Conservation (phyloP, 108 stramenopile species). For the Pseudonitzschia multiseries region DNA sequence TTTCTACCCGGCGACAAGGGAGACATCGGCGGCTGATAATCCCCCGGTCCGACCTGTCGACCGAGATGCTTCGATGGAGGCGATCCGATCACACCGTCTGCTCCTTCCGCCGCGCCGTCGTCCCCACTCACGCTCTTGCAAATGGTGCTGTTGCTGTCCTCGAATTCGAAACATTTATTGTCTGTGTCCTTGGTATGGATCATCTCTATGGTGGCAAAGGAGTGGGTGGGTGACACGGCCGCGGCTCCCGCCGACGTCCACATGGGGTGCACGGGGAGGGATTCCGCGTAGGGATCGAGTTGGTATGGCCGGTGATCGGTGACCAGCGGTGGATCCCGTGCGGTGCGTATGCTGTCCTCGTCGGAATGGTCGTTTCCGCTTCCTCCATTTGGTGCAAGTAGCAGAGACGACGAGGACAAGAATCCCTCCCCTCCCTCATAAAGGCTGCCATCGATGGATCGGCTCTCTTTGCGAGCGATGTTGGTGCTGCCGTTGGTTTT, state of each 20-base stretch:
- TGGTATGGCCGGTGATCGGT: neutral
- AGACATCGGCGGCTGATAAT: no score
- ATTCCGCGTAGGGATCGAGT: constrained; percentile 16
- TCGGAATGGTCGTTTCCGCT: neutral
- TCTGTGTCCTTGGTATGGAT: neutral
- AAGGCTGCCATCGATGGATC: neutral
- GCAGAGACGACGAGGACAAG: neutral
- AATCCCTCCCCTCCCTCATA: neutral
- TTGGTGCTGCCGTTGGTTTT: neutral
- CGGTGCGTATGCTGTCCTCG: neutral
- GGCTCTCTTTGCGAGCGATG: neutral
- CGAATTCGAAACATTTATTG: neutral
- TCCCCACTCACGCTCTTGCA: no score
- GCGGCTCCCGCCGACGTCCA: constrained; percentile 59
- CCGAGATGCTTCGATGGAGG: no score
- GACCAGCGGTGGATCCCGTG: neutral
- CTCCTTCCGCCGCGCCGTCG: no score
- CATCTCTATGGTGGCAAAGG: constrained; percentile 5
- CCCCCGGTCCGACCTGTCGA: no score
- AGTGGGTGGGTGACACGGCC: constrained; percentile 23
- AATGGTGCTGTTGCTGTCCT: no score
- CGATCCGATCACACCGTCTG: no score
- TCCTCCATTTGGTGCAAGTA: neutral
- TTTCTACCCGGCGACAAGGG: no score
- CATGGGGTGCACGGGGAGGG: constrained; percentile 73